Conservation (phyloP, 345 rosid species). For the Arabidopsis arenosa region DNA sequence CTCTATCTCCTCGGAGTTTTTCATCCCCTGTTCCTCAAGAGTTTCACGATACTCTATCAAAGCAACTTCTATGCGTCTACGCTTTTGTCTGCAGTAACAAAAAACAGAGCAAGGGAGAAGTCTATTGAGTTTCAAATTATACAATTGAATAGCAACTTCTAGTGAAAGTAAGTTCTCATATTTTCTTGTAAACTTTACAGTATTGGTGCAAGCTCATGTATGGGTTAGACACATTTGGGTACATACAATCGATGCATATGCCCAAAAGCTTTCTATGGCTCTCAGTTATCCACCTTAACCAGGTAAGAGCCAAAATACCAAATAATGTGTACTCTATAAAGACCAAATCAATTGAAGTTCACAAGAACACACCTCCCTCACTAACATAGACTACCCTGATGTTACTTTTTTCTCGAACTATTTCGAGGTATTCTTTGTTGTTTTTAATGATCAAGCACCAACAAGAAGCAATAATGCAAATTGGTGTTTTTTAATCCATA, state of each 20-base stretch:
- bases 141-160: slow-evolving; percentile 24
- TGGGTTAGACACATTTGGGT: not conserved
- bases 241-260: not conserved
- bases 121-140: slow-evolving; percentile 2
- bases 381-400: slow-evolving; percentile 18
- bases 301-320: slow-evolving; percentile 19
- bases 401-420: not conserved
- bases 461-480: slow-evolving; percentile 26
- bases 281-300: slow-evolving; percentile 1
- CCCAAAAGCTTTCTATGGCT: slow-evolving; percentile 12
- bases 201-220: not conserved
- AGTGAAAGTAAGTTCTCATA: slow-evolving; percentile 9
- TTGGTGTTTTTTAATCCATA: slow-evolving; percentile 16
- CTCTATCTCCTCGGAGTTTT: slow-evolving; percentile 85
- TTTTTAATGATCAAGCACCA: slow-evolving; percentile 10
- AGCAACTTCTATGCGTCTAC: slow-evolving; percentile 89
- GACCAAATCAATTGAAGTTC: not conserved
- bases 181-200: slow-evolving; percentile 3
- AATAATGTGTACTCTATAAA: not conserved
- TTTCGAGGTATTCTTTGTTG: not conserved
- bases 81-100: slow-evolving; percentile 69
- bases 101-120: slow-evolving; percentile 25
- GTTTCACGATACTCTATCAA: slow-evolving; percentile 95
- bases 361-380: slow-evolving; percentile 3
- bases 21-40: slow-evolving; percentile 87